Evolutionary conservation across 1,284 basidiomycete genomes (phyloP).

Genomic region (Phellinidium pouzarii): DNA sequence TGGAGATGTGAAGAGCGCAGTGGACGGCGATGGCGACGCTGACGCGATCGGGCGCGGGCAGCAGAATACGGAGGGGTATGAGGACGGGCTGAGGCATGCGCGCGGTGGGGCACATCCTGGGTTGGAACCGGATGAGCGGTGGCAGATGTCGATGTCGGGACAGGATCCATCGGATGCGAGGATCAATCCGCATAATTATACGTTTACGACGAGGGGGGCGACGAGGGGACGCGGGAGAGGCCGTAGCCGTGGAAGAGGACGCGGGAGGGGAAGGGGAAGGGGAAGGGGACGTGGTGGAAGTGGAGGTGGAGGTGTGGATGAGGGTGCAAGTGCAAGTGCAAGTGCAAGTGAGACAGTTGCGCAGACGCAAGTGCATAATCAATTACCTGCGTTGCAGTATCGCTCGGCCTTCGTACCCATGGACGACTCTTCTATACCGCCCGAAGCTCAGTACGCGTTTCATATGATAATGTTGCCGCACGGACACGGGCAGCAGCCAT

Average conservation of each 20-base stretch:
- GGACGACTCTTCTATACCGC: background rate
- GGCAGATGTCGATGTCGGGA: no score
- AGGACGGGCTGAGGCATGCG: no score
- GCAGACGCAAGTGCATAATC: background rate
- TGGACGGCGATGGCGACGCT: background rate
- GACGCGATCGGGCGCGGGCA: no score
- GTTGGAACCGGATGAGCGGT: no score
- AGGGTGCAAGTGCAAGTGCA: background rate
- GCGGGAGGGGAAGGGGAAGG: conserved; percentile 3
- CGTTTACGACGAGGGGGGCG: no score
- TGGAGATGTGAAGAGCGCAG: background rate
- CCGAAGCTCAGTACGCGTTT: conserved; percentile 9
- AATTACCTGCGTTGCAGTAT: background rate
- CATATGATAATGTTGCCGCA: no score
- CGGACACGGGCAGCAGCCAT: conserved; percentile 6
- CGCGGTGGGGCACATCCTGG: no score
- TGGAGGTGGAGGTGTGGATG: background rate
- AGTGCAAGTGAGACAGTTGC: background rate
- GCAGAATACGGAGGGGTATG: no score
- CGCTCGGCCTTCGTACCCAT: conserved; percentile 11
- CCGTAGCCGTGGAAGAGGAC: background rate
- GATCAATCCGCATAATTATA: no score
- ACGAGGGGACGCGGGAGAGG: no score
- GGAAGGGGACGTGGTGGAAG: background rate
- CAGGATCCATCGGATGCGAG: no score